These are phyloP conservation scores for Cyanophora paradoxa DNA, from an alignment of 78 protist species.

Conservation along the genomic window DNA sequence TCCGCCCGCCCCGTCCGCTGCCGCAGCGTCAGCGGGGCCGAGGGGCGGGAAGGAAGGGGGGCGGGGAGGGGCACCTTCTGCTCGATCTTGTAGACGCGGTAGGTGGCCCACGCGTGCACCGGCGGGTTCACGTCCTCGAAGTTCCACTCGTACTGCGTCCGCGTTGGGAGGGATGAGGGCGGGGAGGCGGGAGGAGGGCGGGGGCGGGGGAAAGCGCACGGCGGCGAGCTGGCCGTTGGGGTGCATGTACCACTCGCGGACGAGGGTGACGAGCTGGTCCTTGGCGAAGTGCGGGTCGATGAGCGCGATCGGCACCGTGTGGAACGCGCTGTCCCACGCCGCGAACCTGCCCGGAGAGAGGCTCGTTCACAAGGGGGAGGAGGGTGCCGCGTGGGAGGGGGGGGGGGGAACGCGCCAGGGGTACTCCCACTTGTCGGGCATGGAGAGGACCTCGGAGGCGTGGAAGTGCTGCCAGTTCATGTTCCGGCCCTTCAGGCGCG, in stretches of 20 bases:
- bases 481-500: slow-evolving; percentile 24
- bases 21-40: too few species aligned
- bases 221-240: slow-evolving; percentile 63
- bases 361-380: neutral
- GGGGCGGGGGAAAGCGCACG: too few species aligned
- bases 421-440: slow-evolving; percentile 73
- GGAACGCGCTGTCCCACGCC: slow-evolving; percentile 68
- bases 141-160: slow-evolving; percentile 62
- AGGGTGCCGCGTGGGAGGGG: too few species aligned
- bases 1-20: slow-evolving; percentile 38
- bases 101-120: slow-evolving; percentile 40
- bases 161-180: too few species aligned
- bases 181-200: too few species aligned
- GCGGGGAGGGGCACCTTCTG: too few species aligned
- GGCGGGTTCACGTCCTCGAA: slow-evolving; percentile 63
- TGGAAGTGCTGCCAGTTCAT: slow-evolving; percentile 56
- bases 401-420: slow-evolving; percentile 7
- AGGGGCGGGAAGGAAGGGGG: too few species aligned
- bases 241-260: slow-evolving; percentile 74
- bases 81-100: too few species aligned
- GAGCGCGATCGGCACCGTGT: slow-evolving; percentile 42
- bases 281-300: slow-evolving; percentile 63
- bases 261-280: slow-evolving; percentile 46
- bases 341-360: slow-evolving; percentile 35
- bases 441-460: slow-evolving; percentile 49